Conservation (phyloP, 169 alveolate genomes). For the Haemoproteus tartakovskyi region DNA sequence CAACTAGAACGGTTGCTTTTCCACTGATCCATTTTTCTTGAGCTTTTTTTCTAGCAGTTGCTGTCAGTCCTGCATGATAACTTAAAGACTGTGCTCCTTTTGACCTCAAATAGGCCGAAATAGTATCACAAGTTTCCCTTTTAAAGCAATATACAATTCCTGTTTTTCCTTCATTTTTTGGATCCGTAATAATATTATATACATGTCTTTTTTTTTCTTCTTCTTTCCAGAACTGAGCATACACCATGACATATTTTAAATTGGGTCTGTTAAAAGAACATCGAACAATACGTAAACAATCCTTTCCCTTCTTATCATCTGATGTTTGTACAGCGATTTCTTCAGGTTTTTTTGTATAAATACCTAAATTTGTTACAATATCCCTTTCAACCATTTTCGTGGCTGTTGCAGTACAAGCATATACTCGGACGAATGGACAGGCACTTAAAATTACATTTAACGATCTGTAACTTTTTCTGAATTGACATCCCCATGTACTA, state of each 20-base stretch:
- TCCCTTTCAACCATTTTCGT: slow-evolving; percentile 92
- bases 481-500: slow-evolving; percentile 90
- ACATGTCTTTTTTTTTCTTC: slow-evolving; percentile 48
- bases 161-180: slow-evolving; percentile 60
- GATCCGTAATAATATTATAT: slow-evolving; percentile 67
- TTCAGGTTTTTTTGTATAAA: too few relatives aligned
- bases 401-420: slow-evolving; percentile 98
- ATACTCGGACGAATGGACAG: slow-evolving; percentile 91
- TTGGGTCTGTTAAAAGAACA: slow-evolving; percentile 69
- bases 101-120: slow-evolving; percentile 84
- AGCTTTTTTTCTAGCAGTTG: slow-evolving; percentile 74
- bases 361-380: slow-evolving; percentile 85
- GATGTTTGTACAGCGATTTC: slow-evolving; percentile 66
- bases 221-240: slow-evolving; percentile 69
- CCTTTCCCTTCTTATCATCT: slow-evolving; percentile 86
- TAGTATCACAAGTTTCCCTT: slow-evolving; percentile 91
- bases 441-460: slow-evolving; percentile 81
- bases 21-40: slow-evolving; percentile 91
- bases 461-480: slow-evolving; percentile 87
- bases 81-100: slow-evolving; percentile 81
- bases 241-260: slow-evolving; percentile 77
- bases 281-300: slow-evolving; percentile 72
- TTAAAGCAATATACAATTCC: slow-evolving; percentile 92
- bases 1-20: slow-evolving; percentile 91
- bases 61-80: slow-evolving; percentile 83